Evolutionary conservation across 2,329 filamentous ascomycete species (phyloP), one percentile per base, ranked within the genome.

Genomic region (Colletotrichum agaves): DNA sequence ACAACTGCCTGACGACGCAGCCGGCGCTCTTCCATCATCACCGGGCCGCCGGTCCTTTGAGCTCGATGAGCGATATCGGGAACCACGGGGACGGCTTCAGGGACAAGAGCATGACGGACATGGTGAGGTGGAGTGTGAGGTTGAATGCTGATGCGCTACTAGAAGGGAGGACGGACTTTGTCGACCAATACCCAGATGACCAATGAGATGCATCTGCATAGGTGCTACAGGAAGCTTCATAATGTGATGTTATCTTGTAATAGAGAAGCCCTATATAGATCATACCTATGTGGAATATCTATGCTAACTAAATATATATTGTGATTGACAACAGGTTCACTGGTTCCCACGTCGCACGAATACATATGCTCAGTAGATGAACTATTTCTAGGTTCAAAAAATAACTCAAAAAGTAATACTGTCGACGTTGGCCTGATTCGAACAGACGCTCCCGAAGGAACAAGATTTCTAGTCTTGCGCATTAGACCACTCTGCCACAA

Each of bases 1-100:
- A 80, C 58, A 78, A 75, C 49, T 80, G 83, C 73, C 46, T 85
- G 67, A 77, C 78, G 0, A 75, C 78, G 2, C 76, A 79, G 66
- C 84, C 83, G 0, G 75, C 77, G 33, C 72, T 86, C 3, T 83
- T 87, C 71, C 78, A 82, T n/a, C 81, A 83, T 15, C 81, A 84
- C 67, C 75, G 80, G 2, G 72, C 78, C 0, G 77, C 76, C 0
- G 84, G 84, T 1, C 72, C 73, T 1, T 74, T 71, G 44, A 73
- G 61, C 8, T 69, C 72, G 2, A 73, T 72, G 44, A 82, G 80
- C 60, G 78, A 83, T 50, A 82, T 83, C 44, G 72, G 72, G 1
- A 69, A 76, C 3, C 74, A 80, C 27, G 75, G 72, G 0, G 74
- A 73, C 0, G 77, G 73, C 1, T 77, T 71, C 19, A 74, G 75